Base-by-base conservation (phyloP, 306 rosid genomes). In the Sicyos baderoa region DNA sequence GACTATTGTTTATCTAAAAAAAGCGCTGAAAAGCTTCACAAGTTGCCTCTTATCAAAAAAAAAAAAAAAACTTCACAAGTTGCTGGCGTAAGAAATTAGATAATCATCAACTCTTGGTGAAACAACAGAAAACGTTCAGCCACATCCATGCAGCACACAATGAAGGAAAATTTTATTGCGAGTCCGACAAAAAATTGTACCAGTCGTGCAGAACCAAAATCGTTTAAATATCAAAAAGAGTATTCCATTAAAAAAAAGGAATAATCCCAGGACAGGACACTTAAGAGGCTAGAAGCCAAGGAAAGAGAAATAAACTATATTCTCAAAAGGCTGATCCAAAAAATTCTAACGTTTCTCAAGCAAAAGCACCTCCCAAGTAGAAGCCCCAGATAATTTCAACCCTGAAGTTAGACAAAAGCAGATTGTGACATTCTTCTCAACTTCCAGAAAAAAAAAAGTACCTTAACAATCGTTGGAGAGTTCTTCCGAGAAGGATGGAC, bases 391-490 rank as follows among this genome's bases (percentile, higher is more conserved):
- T 65, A 37, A 21, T 23, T n/a, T 45, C 15, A 23, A 55, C n/a
- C 9, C 70, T 42, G 9, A 64, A 64, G 42, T 45, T 22, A 65
- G 14, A 15, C 5, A 65, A 5, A 2, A 29, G 65, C n/a, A 59
- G 16, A 59, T 37, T 17, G 12, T 16, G 55, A 22, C 50, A 42
- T 7, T 19, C 55, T 45, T 42, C 54, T 22, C 55, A 5, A 19
- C 35, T 40, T 21, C 2, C 9, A 18, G 23, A 7, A 17, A 42
- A 63, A 2, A 18, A 23, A 47, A 27, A 45, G 48, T 77, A 94
- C 99, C 96, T 90, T 94, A 7, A 97, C 89, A 77, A 88, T 88
- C 37, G 99, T 94, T 6, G 99, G 97, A 64, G 99, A 90, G 73
- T 88, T 90, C 75, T 88, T 94, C 73, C 97, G 78, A 75, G 99